phyloP scores from a whole-genome alignment of 2,329 filamentous ascomycete genomes.

The Seiridium unicorne region DNA sequence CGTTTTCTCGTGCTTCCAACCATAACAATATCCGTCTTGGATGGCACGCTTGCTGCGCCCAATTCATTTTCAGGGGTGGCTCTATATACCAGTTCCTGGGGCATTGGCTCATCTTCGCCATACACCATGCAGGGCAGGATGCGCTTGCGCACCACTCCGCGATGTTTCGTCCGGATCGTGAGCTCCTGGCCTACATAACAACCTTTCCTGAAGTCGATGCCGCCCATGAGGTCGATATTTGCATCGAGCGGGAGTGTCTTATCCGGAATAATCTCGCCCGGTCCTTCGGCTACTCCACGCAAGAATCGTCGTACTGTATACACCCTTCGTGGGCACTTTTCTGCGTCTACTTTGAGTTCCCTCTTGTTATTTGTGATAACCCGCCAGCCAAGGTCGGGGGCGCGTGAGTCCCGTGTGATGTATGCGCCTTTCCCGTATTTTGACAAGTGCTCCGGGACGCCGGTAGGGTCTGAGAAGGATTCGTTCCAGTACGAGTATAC shows the following conservation, averaged over 20 bases:
- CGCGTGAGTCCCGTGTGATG: slow-evolving; percentile 49
- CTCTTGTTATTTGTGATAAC: slow-evolving; percentile 35
- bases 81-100: slow-evolving; percentile 46
- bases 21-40: slow-evolving; percentile 48
- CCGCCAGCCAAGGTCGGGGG: slow-evolving; percentile 55
- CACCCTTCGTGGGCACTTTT: slow-evolving; percentile 48
- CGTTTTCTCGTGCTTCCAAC: slow-evolving; percentile 56
- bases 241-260: slow-evolving; percentile 79
- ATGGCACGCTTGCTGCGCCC: slow-evolving; percentile 36
- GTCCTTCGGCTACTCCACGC: slow-evolving; percentile 81
- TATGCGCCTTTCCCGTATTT: background rate
- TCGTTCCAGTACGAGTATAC: slow-evolving; percentile 78
- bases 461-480: slow-evolving; percentile 13
- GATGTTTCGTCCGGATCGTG: slow-evolving; percentile 92
- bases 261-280: slow-evolving; percentile 70
- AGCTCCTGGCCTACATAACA: slow-evolving; percentile 97
- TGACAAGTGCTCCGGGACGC: slow-evolving; percentile 27
- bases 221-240: slow-evolving; percentile 83
- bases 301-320: slow-evolving; percentile 80
- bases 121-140: slow-evolving; percentile 81
- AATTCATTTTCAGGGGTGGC: slow-evolving; percentile 20
- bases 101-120: slow-evolving; percentile 36
- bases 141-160: slow-evolving; percentile 87
- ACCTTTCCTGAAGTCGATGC: slow-evolving; percentile 90
- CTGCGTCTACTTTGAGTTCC: slow-evolving; percentile 37